A percentile compares a stretch with the other conserved stretches of the same genome.
Conservation (phyloP, 1,284 basidiomycete species). For the Rhodotorula sp. region DNA sequence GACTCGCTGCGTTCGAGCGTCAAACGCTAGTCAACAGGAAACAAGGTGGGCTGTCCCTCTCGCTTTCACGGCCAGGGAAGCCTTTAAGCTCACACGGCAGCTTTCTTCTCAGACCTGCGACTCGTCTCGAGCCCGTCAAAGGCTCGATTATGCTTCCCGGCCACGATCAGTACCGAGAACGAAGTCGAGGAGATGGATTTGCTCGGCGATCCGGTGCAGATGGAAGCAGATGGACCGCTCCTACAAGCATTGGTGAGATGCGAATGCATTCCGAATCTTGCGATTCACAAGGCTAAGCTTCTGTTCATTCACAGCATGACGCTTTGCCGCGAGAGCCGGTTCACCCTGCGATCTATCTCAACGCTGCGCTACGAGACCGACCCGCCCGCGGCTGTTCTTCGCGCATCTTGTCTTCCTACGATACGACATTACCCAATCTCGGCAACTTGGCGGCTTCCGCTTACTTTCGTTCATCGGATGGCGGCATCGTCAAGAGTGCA, state of each 20-base stretch:
- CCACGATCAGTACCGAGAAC: background rate
- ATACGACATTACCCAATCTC: slow-evolving; percentile 13
- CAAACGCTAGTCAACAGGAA: slow-evolving; percentile 4
- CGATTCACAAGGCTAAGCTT: no score
- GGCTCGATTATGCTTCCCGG: background rate
- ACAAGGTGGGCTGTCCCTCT: slow-evolving; percentile 3
- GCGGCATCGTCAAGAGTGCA: background rate
- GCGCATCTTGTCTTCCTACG: slow-evolving; percentile 7
- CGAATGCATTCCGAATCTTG: background rate
- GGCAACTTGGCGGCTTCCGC: slow-evolving; percentile 13
- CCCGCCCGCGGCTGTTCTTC: background rate
- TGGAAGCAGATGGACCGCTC: slow-evolving; percentile 5
- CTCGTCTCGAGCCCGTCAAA: background rate
- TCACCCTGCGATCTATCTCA: slow-evolving; percentile 26
- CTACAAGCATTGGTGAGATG: slow-evolving; percentile 14
- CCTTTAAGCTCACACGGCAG: background rate
- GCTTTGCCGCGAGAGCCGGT: slow-evolving; percentile 8
- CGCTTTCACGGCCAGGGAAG: no score
- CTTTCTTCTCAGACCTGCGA: slow-evolving; percentile 8
- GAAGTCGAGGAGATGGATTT: slow-evolving; percentile 21
- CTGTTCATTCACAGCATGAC: background rate
- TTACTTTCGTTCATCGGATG: background rate
- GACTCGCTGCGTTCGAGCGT: slow-evolving; percentile 11
- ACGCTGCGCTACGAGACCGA: background rate
- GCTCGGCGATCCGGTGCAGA: background rate